Evolutionary conservation across 768 basidiomycete genomes (phyloP).

Genomic region (Agaricus blazei): DNA sequence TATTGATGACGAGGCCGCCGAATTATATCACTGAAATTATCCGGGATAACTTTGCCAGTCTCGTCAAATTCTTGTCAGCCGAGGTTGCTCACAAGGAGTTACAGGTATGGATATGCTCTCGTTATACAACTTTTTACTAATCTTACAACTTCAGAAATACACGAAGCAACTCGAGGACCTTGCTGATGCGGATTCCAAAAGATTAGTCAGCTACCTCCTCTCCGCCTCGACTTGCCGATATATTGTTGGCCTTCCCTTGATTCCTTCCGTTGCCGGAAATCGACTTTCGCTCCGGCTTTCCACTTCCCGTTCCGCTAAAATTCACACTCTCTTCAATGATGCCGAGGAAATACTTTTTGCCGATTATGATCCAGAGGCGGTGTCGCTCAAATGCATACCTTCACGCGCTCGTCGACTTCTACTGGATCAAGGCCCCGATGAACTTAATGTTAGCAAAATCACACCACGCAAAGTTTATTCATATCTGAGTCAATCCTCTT

Average conservation of each 20-base stretch:
- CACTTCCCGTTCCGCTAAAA: background rate
- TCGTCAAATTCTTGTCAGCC: background rate
- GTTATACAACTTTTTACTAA: background rate
- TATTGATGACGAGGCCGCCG: conserved; percentile 31
- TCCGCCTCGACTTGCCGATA: conserved; percentile 24
- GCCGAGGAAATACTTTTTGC: background rate
- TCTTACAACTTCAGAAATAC: background rate
- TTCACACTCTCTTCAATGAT: conserved; percentile 24
- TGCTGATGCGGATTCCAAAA: conserved; percentile 1
- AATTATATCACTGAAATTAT: conserved; percentile 26
- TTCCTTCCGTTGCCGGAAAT: conserved; percentile 23
- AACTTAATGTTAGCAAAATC: conserved; percentile 28
- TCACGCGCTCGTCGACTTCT: background rate
- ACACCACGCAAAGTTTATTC: conserved; percentile 18
- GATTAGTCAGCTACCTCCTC: conserved; percentile 30
- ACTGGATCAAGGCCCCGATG: conserved; percentile 14
- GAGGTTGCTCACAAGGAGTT: background rate
- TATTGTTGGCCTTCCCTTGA: conserved; percentile 31
- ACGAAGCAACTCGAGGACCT: background rate
- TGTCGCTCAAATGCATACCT: background rate
- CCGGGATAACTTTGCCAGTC: background rate
- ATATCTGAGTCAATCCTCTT: conserved; percentile 20
- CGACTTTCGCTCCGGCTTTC: conserved; percentile 17
- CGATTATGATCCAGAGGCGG: background rate
- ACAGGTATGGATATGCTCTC: background rate